Conservation (phyloP, 2,329 filamentous ascomycete genomes). For the Tolypocladium endophyticum region DNA sequence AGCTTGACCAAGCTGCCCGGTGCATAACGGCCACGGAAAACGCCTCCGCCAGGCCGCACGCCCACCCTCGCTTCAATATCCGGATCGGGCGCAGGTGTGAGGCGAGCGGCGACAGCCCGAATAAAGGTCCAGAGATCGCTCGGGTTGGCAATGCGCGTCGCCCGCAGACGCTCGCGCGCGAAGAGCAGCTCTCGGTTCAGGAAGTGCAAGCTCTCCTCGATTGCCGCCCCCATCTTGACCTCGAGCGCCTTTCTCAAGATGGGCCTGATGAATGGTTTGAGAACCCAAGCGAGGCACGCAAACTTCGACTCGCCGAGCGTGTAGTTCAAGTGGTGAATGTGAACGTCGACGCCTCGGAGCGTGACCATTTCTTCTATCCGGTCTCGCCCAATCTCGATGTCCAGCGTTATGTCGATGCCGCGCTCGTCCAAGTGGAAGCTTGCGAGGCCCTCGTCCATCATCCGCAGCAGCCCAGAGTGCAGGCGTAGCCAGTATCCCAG, state of each 20-base stretch:
- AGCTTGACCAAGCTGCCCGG: constrained; percentile 81
- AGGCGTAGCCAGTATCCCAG: constrained; percentile 82
- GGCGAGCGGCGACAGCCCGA: constrained; percentile 66
- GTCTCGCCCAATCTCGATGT: constrained; percentile 73
- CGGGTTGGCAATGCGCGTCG: constrained; percentile 71
- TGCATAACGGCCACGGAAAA: constrained; percentile 79
- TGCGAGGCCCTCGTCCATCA: constrained; percentile 75
- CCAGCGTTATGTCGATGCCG: constrained; percentile 76
- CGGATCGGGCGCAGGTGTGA: constrained; percentile 62
- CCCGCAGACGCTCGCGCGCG: constrained; percentile 75
- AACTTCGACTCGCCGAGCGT: constrained; percentile 64
- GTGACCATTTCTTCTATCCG: constrained; percentile 71
- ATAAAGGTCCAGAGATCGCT: constrained; percentile 73
- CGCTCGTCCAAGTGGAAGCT: constrained; percentile 78
- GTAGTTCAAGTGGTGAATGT: constrained; percentile 82
- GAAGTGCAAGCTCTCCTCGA: constrained; percentile 58
- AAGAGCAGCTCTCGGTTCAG: constrained; percentile 81
- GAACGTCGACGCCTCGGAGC: constrained; percentile 64
- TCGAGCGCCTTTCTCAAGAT: constrained; percentile 73
- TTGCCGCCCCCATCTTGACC: constrained; percentile 60
- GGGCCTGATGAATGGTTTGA: constrained; percentile 75
- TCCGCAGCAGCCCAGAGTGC: constrained; percentile 62
- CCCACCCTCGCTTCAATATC: constrained; percentile 68
- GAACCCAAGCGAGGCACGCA: constrained; percentile 66
- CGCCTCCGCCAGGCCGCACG: constrained; percentile 43